Evolutionary conservation across 2,329 filamentous ascomycete species (phyloP).

Genomic region (Beauveria sp.): DNA sequence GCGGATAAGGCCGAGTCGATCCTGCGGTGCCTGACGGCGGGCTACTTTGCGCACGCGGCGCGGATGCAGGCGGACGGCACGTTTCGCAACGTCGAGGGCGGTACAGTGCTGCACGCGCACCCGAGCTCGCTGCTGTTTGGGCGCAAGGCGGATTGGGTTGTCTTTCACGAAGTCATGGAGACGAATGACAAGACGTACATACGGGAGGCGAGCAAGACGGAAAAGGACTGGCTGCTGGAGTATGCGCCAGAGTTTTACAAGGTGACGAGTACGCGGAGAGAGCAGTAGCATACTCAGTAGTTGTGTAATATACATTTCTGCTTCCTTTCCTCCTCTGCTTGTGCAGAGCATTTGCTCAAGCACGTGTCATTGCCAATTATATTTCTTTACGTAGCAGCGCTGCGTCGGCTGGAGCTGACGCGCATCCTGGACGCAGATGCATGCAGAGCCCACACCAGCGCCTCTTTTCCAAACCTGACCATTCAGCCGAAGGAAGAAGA

Average conservation of each 20-base stretch:
- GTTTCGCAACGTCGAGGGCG: conserved; percentile 77
- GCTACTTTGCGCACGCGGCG: conserved; percentile 89
- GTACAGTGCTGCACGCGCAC: conserved; percentile 74
- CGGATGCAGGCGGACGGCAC: conserved; percentile 90
- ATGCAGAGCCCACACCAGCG: background rate
- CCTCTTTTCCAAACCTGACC: background rate
- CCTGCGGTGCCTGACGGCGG: conserved; percentile 74
- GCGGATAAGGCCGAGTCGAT: conserved; percentile 59
- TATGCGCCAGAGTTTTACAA: conserved; percentile 81
- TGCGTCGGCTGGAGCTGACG: too few species aligned
- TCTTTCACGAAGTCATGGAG: conserved; percentile 91
- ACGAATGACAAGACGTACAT: conserved; percentile 85
- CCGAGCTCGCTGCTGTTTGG: conserved; percentile 94
- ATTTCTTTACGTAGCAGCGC: too few species aligned
- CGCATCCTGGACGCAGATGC: too few species aligned
- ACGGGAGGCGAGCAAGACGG: conserved; percentile 84
- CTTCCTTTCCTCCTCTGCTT: background rate
- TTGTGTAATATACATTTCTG: background rate
- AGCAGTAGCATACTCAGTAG: conserved; percentile 8
- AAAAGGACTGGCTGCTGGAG: conserved; percentile 86
- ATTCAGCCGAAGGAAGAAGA: background rate
- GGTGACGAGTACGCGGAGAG: conserved; percentile 29
- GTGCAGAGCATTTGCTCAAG: background rate
- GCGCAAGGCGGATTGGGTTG: conserved; percentile 90
- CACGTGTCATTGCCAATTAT: background rate